Evolutionary conservation across 805 yeast genomes (phyloP), one percentile per base, ranked within the genome.

Genomic region (Candida cerambycidarum): DNA sequence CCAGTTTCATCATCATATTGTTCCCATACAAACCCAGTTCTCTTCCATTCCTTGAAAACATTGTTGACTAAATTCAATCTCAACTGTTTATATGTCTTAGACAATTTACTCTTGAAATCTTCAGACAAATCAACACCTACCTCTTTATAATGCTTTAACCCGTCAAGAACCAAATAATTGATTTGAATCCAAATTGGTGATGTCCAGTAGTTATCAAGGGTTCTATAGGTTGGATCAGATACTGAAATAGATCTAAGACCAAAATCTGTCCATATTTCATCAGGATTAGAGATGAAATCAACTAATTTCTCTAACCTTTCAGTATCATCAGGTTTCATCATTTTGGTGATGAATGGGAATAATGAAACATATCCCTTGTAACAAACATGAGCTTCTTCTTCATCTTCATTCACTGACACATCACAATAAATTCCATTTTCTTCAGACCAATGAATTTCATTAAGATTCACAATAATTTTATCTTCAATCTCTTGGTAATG

Each of bases 141-240:
- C 5, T 46, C 50, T 30, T 61, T 53, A 56, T 90, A 92, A 58
- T 79, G 65, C 24, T 69, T 61, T 47, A 93, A 67, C 4, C 86
- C 76, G 41, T 89, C 93, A 32, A 93, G 68, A 4, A 83, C 71
- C 61, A 93, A 67, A 57, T 89, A 92, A 67, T 93, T 93, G 56
- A 93, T 85, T 60, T 89, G 86, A 53, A 89, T 71, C 98, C 98
- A 93, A 19, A 93, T 74, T 14, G 95, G 88, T 1, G 97, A 93
- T 49, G 96, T 78, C 99, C 99, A 93, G 67, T 93, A 93, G 62
- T 92, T 83, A 57, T 93, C 99, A 6, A 76, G 92, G 0, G 82
- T 78, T 42, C 85, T 85, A 64, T 84, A 93, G 45, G 57, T 66
- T 15, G 67, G 67, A 53, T 86, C 90, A 4, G 71, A 53, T 54